These are phyloP conservation scores for Solanum chacoense DNA, from an alignment of 305 asterid genomes.

Conservation along the genomic window DNA sequence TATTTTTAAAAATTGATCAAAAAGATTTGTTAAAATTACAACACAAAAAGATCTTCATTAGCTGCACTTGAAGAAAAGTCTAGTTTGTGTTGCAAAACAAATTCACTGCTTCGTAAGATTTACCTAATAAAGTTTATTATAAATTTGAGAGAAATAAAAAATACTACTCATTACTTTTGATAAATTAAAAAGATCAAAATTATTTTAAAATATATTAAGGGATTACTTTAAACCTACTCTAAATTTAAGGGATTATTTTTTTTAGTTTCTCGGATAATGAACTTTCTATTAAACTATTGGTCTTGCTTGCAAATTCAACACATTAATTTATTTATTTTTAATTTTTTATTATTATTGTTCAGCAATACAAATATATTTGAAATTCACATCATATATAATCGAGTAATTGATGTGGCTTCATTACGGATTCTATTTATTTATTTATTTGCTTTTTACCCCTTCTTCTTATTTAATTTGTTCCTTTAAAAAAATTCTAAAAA, in stretches of 20 bases:
- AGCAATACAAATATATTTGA: background rate
- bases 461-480: background rate
- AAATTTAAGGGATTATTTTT: background rate
- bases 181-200: background rate
- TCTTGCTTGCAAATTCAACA: background rate
- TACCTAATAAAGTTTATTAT: background rate
- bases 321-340: background rate
- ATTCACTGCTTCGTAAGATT: background rate
- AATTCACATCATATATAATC: background rate
- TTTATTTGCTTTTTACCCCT: background rate
- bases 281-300: background rate
- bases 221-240: background rate
- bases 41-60: background rate
- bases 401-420: background rate
- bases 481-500: background rate
- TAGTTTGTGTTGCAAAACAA: background rate
- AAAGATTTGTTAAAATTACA: background rate
- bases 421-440: background rate
- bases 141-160: background rate
- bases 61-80: background rate
- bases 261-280: background rate
- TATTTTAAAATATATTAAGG: background rate
- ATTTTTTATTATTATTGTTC: background rate
- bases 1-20: background rate
- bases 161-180: background rate